Evolutionary conservation across 768 basidiomycete genomes (phyloP), one percentile per base, ranked within the genome.

Genomic region (Rhizopogon rudus): DNA sequence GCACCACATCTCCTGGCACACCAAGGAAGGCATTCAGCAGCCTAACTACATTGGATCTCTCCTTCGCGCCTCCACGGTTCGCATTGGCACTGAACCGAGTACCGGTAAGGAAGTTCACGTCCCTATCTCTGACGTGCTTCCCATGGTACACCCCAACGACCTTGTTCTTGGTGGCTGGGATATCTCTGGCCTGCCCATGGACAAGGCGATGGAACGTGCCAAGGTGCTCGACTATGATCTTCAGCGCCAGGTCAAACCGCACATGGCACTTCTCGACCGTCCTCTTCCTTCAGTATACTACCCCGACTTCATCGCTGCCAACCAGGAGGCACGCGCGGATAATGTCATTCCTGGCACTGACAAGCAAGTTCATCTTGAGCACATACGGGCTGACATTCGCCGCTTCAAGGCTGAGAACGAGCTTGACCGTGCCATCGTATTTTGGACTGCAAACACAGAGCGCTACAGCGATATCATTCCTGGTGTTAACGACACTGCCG

Each of bases 381-480:
- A 89, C 57, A 85, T 98, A 65, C 89, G 95, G 53, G 78, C 79
- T n/a, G 93, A 98, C 66, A 98, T 98, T 69, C 90, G 93, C 64
- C 81, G 83, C 53, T 98, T 98, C 83, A 98, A 97, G 78, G 65
- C 75, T 51, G 75, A 84, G 57, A 83, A 98, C 68, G 77, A 73
- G 17, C 84, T 98, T 45, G 95, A 95, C 70, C 88, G 88, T 55
- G 83, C 91, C 58, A 73, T 99, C 64, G 88, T 98, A 59, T 95
- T 98, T 79, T 98, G 96, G 96, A 98, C 96, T 14, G 94, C 92
- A 62, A 98, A 99, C 77, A 99, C 96, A 13, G 97, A 98, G 78
- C 89, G 96, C 56, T 99, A 94, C 82, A 87, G 89, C 63, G 93
- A 93, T 60, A 86, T 99, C 72, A 86, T 98, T 69, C 80, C 89